Evolutionary conservation across 2,329 filamentous ascomycete species (phyloP), one percentile per base, ranked within the genome.

Genomic region (Stromatinia cepivora): DNA sequence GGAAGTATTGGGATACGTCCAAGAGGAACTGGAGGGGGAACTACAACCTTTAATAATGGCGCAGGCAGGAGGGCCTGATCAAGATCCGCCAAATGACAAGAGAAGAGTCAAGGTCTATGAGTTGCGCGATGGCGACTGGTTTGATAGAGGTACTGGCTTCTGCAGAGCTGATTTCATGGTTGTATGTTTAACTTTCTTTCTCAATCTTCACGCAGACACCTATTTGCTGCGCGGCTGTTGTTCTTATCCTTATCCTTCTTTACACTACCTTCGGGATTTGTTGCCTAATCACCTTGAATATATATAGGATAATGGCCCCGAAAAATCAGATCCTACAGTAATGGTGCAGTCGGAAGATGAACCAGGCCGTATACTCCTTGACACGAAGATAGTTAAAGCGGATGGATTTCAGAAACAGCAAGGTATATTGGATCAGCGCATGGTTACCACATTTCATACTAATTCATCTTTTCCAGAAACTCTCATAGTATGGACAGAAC

Each of bases 401-500:
- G 94, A 98, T 87, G 92, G 92, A 70, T 98, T 98, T 79, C 94
- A 98, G 82, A 97, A 97, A 81, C 95, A 99, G 81, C 94, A 98
- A 90, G 93, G 93, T 90, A 86, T 76, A 83, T 79, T 61, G 46
- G 52, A 58, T 57, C 62, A 52, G 28, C 50, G 74, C 75, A 71
- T 79, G 28, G n/a, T 36, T 45, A 70, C 59, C 69, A 71, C 73
- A 71, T 72, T 70, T 36, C 42, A 75, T 74, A 74, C 76, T 76
- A 66, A 78, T 71, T 25, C n/a, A 52, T 66, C n/a, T 20, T 69
- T 25, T 56, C 50, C 67, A 96, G 94, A 98, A 80, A 99, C 95
- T 4, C 87, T 99, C 71, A 98, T 99, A 72, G 94, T 99, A 71
- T 99, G 95, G 95, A 97, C 94, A 52, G 95, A 98, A 79, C 87